Evolutionary conservation across 306 rosid genomes (phyloP), one percentile per base, ranked within the genome.

Genomic region (Pyrus betulifolia): DNA sequence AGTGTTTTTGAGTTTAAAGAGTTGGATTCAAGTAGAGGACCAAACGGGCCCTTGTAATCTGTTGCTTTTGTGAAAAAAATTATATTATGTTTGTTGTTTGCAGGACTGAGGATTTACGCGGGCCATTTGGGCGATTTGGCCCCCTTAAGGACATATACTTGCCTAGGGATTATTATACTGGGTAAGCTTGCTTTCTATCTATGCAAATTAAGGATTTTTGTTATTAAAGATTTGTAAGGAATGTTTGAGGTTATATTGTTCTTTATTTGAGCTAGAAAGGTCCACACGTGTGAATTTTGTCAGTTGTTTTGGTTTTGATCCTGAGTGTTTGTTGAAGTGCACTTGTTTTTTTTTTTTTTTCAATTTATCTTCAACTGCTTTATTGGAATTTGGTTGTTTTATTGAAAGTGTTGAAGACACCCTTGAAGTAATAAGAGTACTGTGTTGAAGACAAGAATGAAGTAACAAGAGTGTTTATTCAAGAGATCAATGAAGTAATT

Each of bases 151-250:
- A 93, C 59, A 63, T 91, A 57, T 93, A 93, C 62, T 77, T 93
- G 87, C 97, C 98, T 30, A 89, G 86, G 75, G 93, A 93, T 87
- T 93, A 87, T 83, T 80, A 93, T 59, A 84, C 96, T 58, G 96
- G 98, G 97, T 91, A 75, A 76, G 96, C 42, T 31, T 71, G 65
- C 69, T 38, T 74, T 18, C 17, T 30, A 4, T 57, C 28, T 62
- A 45, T 21, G 46, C 11, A 65, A 25, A 61, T 8, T 30, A 38
- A 23, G 57, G n/a, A 61, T 28, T 51, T 19, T 1, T 25, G 21
- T 33, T 60, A 40, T 31, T 49, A 0, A 17, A 30, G 2, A 11
- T 4, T n/a, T 35, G 38, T 66, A 22, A 8, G 45, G 11, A 18
- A 10, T 33, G 4, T 27, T 8, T 57, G 21, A 55, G 52, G 5